These are phyloP conservation scores for Globisporangium canariense DNA, from an alignment of 352 stramenopile genomes.

Conservation along the genomic window DNA sequence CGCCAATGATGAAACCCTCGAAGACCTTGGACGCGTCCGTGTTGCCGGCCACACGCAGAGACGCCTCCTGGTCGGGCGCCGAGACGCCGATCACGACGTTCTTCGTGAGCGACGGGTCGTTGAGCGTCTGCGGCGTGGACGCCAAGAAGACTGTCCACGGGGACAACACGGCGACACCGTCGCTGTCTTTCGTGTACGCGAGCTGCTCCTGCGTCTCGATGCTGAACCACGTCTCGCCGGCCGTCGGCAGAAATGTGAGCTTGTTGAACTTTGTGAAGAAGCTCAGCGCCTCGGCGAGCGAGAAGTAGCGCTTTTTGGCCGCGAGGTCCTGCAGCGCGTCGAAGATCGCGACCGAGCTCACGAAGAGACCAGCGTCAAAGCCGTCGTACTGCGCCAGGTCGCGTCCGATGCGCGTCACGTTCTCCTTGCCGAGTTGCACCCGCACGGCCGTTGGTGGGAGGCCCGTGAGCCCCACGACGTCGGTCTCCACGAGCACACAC, in stretches of 20 bases:
- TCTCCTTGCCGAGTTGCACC: constrained; percentile 55
- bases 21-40: constrained; percentile 51
- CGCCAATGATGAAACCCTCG: constrained; percentile 68
- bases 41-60: constrained; percentile 60
- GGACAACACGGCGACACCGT: constrained; percentile 58
- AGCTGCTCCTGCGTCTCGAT: constrained; percentile 82
- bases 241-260: constrained; percentile 58
- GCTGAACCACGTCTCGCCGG: constrained; percentile 78
- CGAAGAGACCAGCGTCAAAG: constrained; percentile 69
- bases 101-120: constrained; percentile 53
- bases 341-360: constrained; percentile 71
- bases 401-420: constrained; percentile 58
- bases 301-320: constrained; percentile 67
- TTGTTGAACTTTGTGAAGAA: constrained; percentile 68
- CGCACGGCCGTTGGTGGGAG: constrained; percentile 59
- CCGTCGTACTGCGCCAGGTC: constrained; percentile 54
- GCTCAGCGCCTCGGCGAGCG: constrained; percentile 65
- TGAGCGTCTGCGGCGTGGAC: constrained; percentile 36
- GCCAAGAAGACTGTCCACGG: constrained; percentile 80
- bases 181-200: constrained; percentile 70
- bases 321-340: constrained; percentile 57
- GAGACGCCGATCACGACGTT: constrained; percentile 78
- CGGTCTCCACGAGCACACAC: constrained; percentile 73
- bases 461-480: constrained; percentile 56
- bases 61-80: constrained; percentile 51